Evolutionary conservation across 2,329 filamentous ascomycete species (phyloP).

Genomic region (Sporothrix variecibatus): DNA sequence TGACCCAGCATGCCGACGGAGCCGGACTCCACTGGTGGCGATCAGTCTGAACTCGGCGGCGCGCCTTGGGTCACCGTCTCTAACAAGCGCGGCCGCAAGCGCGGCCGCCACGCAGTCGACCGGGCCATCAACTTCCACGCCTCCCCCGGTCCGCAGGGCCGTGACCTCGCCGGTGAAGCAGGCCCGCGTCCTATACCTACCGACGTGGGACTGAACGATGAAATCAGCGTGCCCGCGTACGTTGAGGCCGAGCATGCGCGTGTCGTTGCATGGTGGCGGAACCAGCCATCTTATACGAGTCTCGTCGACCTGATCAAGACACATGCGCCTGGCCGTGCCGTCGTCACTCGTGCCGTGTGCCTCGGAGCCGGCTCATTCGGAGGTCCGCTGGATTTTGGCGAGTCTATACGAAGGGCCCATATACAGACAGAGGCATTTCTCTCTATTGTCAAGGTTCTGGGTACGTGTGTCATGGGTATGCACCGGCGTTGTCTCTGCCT

Average conservation of each 20-base stretch:
- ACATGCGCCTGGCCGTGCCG: slow-evolving; percentile 31
- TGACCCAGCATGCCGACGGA: neutral
- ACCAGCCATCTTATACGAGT: slow-evolving; percentile 35
- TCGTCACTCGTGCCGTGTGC: slow-evolving; percentile 50
- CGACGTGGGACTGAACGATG: neutral
- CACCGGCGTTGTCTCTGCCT: neutral
- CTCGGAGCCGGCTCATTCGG: slow-evolving; percentile 60
- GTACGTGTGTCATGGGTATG: slow-evolving; percentile 37
- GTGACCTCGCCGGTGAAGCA: too few species aligned
- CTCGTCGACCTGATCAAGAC: slow-evolving; percentile 41
- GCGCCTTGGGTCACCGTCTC: slow-evolving; percentile 22
- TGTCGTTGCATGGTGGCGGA: slow-evolving; percentile 32
- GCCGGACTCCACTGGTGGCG: neutral
- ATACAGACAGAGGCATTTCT: slow-evolving; percentile 57
- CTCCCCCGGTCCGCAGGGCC: neutral
- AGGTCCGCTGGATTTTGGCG: slow-evolving; percentile 50
- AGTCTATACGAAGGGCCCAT: slow-evolving; percentile 50
- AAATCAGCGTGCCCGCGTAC: slow-evolving; percentile 19
- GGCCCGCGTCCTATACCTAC: too few species aligned
- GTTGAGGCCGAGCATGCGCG: slow-evolving; percentile 34
- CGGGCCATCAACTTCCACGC: slow-evolving; percentile 10
- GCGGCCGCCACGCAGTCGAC: neutral
- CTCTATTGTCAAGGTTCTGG: slow-evolving; percentile 47
- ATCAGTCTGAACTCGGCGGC: neutral
- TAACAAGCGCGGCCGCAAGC: neutral